Evolutionary conservation across 805 yeast genomes (phyloP).

Genomic region (Teunomyces lycoperdinae): DNA sequence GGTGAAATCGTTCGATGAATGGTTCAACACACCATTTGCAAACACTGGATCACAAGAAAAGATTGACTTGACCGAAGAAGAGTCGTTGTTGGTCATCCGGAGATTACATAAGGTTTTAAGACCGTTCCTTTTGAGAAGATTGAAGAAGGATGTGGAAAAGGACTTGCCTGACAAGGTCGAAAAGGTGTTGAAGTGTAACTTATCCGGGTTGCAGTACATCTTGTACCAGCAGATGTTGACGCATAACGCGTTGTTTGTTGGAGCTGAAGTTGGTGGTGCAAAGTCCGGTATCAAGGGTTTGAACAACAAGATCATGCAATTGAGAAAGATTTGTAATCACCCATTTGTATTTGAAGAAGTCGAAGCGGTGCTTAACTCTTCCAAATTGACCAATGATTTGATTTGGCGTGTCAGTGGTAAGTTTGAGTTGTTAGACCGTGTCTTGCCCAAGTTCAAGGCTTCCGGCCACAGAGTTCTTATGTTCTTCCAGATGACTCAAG

Average conservation of each 20-base stretch:
- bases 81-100: constrained; percentile 73
- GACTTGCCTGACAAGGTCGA: constrained; percentile 84
- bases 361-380: constrained; percentile 65
- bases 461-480: constrained; percentile 77
- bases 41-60: constrained; percentile 81
- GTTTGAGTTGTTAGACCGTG: constrained; percentile 72
- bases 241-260: constrained; percentile 66
- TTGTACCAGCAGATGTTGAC: constrained; percentile 77
- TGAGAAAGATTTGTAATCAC: constrained; percentile 82
- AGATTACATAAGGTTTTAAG: constrained; percentile 84
- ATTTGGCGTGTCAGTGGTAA: constrained; percentile 80
- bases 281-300: constrained; percentile 72
- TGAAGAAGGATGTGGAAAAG: constrained; percentile 84
- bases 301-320: constrained; percentile 81
- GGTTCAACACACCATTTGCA: constrained; percentile 89
- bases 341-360: constrained; percentile 86
- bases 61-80: constrained; percentile 82
- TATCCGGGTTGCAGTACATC: constrained; percentile 67
- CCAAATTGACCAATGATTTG: constrained; percentile 57
- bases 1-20: constrained; percentile 81
- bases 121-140: constrained; percentile 79
- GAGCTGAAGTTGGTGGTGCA: constrained; percentile 56
- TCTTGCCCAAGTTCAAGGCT: constrained; percentile 70
- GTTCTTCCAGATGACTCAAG: constrained; percentile 87
- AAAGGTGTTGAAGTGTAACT: constrained; percentile 75